Conservation (phyloP, 2,329 filamentous ascomycete genomes). For the Cordyceps pruinosa region DNA sequence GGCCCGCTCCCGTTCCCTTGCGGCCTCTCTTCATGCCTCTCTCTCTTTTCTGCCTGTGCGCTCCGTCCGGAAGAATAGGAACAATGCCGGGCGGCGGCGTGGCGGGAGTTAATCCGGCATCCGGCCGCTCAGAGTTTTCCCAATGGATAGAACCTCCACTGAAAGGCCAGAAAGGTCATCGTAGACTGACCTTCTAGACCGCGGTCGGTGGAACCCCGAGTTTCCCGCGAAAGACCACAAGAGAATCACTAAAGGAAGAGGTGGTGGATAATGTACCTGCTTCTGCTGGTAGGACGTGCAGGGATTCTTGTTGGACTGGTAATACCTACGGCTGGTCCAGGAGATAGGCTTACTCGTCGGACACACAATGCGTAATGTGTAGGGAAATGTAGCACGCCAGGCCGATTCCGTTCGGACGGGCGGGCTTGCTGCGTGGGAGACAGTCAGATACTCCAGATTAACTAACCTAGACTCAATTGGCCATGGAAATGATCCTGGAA, state of each 20-base stretch:
- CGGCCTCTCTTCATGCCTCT: not conserved
- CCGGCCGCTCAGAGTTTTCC: not conserved
- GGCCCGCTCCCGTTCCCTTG: conserved; percentile 3
- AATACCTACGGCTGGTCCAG: not conserved
- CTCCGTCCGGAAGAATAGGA: too few species aligned
- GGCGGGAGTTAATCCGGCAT: not conserved
- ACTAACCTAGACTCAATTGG: too few species aligned
- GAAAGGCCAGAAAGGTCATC: not conserved
- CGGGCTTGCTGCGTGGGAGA: too few species aligned
- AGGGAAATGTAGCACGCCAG: too few species aligned
- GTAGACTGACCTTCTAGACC: conserved; percentile 6
- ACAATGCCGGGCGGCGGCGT: not conserved
- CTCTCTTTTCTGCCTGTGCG: not conserved
- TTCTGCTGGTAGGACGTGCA: not conserved
- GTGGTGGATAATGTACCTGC: conserved; percentile 10
- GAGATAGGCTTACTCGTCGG: not conserved
- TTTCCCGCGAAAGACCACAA: too few species aligned
- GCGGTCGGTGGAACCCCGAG: conserved; percentile 12
- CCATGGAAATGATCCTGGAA: too few species aligned
- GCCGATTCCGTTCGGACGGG: too few species aligned
- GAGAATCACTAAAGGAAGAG: too few species aligned
- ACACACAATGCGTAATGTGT: too few species aligned
- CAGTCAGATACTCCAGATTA: too few species aligned
- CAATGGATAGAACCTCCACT: not conserved
- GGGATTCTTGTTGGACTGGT: conserved; percentile 1